A percentile compares a stretch with the other conserved stretches of the same genome.
These are phyloP conservation scores for Pseudogymnoascus sp. DNA, from an alignment of 2,329 filamentous ascomycete species.

Conservation along the genomic window DNA sequence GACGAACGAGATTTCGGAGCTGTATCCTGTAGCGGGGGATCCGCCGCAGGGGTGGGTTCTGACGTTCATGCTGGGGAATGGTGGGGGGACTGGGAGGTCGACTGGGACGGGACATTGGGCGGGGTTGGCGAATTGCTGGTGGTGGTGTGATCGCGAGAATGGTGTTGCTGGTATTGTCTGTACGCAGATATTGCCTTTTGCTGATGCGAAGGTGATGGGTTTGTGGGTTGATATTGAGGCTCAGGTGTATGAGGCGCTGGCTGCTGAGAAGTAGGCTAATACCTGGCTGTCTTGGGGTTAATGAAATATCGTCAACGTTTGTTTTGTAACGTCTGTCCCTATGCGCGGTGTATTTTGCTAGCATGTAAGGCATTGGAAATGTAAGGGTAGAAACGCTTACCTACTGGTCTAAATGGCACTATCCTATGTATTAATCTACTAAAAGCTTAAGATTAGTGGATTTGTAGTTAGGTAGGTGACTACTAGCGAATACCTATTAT, in stretches of 20 bases:
- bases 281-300: not conserved
- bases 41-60: conserved; percentile 56
- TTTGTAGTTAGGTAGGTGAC: no score
- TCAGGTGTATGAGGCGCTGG: not conserved
- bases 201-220: conserved; percentile 8
- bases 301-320: not conserved
- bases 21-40: conserved; percentile 35
- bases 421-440: no score
- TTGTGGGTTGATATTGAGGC: conserved; percentile 8
- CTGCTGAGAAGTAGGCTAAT: not conserved
- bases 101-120: conserved; percentile 39
- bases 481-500: no score
- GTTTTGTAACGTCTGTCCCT: no score
- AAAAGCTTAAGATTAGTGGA: no score
- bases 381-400: no score
- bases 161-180: conserved; percentile 44
- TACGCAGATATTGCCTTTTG: conserved; percentile 43
- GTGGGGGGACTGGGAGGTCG: conserved; percentile 15
- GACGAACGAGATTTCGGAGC: conserved; percentile 37
- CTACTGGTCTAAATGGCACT: no score
- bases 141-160: conserved; percentile 52
- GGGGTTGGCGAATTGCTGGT: conserved; percentile 46
- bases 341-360: no score
- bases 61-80: conserved; percentile 44
- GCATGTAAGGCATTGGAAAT: no score